Evolutionary conservation across 768 basidiomycete genomes (phyloP).

Genomic region (Termitomyces sp.): DNA sequence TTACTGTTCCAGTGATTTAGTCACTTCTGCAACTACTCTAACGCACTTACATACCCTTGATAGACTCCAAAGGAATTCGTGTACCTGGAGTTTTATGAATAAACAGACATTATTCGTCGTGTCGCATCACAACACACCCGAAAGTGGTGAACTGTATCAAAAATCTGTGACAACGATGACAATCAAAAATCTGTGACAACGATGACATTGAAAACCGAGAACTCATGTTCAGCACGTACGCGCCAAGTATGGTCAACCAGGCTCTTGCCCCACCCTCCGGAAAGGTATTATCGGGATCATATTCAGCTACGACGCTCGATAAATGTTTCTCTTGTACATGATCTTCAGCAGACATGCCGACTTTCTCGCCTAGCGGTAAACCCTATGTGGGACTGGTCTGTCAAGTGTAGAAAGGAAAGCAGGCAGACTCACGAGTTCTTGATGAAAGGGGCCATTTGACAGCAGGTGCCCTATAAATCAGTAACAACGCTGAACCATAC

Average conservation of each 20-base stretch:
- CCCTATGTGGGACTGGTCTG: no score
- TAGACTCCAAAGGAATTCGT: neutral
- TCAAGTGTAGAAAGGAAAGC: neutral
- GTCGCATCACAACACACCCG: no score
- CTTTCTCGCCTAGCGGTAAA: neutral
- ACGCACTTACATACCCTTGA: neutral
- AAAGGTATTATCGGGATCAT: neutral
- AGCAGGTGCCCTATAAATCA: no score
- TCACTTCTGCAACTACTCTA: neutral
- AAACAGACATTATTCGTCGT: neutral
- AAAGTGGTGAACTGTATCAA: no score
- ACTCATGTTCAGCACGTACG: neutral
- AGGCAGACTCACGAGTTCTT: neutral
- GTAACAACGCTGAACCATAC: no score
- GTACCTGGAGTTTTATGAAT: neutral
- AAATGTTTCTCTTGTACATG: neutral
- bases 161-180: no score
- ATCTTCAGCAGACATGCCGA: neutral
- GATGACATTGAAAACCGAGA: neutral
- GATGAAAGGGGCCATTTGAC: no score
- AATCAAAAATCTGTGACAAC: neutral
- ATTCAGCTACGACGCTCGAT: neutral
- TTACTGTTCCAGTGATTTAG: neutral
- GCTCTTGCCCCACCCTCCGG: slow-evolving; percentile 4
- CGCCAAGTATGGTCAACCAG: slow-evolving; percentile 9